A percentile compares a stretch with the other conserved stretches of the same genome.
Evolutionary conservation across 78 protist species (phyloP).

Genomic region (Tieghemostelium lacteum): DNA sequence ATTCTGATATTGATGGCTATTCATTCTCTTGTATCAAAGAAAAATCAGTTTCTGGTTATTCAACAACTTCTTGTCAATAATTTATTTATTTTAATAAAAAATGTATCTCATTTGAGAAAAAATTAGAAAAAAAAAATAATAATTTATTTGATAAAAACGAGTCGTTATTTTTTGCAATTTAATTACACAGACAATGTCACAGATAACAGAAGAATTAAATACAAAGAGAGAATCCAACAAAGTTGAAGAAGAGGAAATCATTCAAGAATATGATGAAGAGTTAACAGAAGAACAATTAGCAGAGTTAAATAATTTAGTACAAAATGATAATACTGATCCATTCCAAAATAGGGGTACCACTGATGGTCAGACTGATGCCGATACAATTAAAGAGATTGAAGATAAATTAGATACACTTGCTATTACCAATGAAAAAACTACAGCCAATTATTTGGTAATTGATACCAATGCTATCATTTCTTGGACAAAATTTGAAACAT

Average conservation of each 20-base stretch:
- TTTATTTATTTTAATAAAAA: no score
- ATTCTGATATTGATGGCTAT: neutral
- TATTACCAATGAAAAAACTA: conserved; percentile 41
- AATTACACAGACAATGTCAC: no score
- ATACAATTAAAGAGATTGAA: neutral
- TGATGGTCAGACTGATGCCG: neutral
- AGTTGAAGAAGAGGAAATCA: neutral
- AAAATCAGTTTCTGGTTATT: no score
- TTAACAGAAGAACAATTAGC: conserved; percentile 72
- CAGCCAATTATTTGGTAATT: conserved; percentile 67
- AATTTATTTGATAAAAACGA: no score
- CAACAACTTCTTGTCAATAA: no score
- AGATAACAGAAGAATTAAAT: neutral
- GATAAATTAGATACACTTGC: conserved; percentile 18
- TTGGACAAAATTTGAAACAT: conserved; percentile 56
- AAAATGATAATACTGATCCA: neutral
- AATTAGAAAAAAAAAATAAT: no score
- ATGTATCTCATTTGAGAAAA: no score
- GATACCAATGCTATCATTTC: conserved; percentile 80
- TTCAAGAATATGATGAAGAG: conserved; percentile 29
- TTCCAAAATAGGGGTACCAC: neutral
- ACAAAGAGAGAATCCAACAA: neutral
- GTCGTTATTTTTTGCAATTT: no score
- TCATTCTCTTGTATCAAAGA: neutral
- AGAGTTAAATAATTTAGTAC: conserved; percentile 29